A percentile compares a stretch with the other conserved stretches of the same genome.
Conservation (phyloP, 345 rosid species). For the Geranium rotundifolium region DNA sequence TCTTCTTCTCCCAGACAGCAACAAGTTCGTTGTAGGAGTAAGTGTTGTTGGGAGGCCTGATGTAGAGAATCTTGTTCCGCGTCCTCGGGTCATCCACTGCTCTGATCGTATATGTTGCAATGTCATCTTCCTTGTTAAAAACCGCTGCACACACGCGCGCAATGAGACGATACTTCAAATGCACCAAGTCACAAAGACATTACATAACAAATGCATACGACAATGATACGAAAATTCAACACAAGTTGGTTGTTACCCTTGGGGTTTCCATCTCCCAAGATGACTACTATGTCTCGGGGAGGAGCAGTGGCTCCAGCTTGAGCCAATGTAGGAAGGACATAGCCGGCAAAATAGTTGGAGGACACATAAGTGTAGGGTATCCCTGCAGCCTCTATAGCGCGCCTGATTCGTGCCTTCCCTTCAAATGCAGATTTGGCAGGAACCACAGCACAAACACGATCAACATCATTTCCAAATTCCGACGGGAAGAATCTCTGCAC, state of each 20-base stretch:
- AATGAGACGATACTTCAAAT: no score
- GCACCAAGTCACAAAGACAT: no score
- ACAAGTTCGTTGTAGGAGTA: no score
- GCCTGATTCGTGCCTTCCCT: constrained; percentile 14
- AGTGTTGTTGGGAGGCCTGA: no score
- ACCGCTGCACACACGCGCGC: constrained; percentile 6
- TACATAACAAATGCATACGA: no score
- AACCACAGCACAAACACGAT: constrained; percentile 11
- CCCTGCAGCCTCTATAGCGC: constrained; percentile 16
- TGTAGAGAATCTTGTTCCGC: no score
- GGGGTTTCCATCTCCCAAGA: constrained; percentile 19
- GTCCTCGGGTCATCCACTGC: no score
- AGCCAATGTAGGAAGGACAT: constrained; percentile 4
- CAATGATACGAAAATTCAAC: no score
- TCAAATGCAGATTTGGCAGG: constrained; percentile 15
- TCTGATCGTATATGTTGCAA: not conserved
- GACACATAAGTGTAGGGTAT: constrained; percentile 18
- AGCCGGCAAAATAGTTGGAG: constrained; percentile 10
- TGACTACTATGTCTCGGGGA: constrained; percentile 12
- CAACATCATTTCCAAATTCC: constrained; percentile 10
- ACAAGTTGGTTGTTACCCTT: no score
- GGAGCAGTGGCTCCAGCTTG: constrained; percentile 11
- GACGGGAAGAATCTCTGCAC: constrained; percentile 22
- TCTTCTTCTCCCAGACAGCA: no score
- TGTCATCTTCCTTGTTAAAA: constrained; percentile 15